These are phyloP conservation scores for Pseudodiploospora longispora DNA, from an alignment of 2,329 filamentous ascomycete species.

Conservation along the genomic window DNA sequence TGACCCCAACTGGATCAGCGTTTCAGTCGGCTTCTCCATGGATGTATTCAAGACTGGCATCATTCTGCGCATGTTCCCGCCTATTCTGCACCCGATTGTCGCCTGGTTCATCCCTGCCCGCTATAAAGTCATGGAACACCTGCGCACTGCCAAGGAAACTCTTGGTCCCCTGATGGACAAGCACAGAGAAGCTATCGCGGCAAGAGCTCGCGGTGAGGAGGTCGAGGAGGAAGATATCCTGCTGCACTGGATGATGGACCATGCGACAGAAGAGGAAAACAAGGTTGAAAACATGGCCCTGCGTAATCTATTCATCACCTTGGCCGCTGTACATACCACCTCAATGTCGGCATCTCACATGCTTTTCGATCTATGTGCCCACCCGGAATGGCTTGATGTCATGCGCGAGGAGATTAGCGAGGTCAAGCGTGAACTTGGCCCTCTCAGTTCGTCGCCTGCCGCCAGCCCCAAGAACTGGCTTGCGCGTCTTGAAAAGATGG, in stretches of 20 bases:
- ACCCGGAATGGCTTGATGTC: conserved; percentile 3
- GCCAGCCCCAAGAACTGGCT: background rate
- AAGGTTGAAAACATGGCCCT: background rate
- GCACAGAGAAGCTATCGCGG: background rate
- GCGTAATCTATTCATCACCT: background rate
- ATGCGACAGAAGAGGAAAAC: background rate
- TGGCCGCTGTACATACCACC: conserved; percentile 7
- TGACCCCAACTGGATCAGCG: conserved; percentile 19
- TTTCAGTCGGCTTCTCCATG: conserved; percentile 18
- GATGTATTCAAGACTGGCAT: conserved; percentile 9
- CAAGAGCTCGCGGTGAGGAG: background rate
- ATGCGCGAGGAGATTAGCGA: background rate
- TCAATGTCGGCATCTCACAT: background rate
- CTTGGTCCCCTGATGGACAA: background rate
- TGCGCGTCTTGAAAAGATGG: background rate
- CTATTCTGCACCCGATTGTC: conserved; percentile 4
- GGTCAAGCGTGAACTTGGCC: background rate
- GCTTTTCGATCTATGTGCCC: conserved; percentile 6
- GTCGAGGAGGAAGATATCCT: conserved; percentile 4
- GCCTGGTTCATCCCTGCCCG: conserved; percentile 5
- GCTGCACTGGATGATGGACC: conserved; percentile 5
- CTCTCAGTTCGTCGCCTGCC: background rate
- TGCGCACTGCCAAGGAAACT: background rate
- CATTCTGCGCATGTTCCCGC: conserved; percentile 8
- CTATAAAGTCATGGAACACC: background rate